Base-by-base conservation (phyloP, 2,329 filamentous ascomycete genomes). In the Aspergillus aculeatinus region DNA sequence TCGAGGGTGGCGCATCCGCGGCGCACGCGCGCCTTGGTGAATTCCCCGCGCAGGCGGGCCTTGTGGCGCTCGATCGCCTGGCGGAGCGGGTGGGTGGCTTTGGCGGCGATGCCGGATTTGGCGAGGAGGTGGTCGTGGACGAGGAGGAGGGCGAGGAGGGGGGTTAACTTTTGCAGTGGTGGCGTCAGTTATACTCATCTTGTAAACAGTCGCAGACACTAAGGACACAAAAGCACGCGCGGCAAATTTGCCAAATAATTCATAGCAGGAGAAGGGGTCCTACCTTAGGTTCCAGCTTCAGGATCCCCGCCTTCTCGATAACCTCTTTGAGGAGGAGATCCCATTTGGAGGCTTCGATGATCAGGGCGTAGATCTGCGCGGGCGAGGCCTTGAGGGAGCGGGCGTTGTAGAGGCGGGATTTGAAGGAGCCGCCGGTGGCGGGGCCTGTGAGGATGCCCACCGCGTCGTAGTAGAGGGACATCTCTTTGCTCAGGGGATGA, bases 391-490 rank as follows among this genome's bases (percentile, higher is more conserved):
- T 96, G 66, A 92, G 78, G 68, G 89, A 89, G 62, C 87, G 88
- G 60, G 82, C 81, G 48, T 78, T 82, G 75, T 95, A 98, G 49
- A 98, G 86, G 39, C 91, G 83, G 7, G 92, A 91, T 76, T 96
- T 96, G 64, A 98, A 83, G 27, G 91, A 96, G 19, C 91, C 92
- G n/a, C 89, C 88, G 3, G 82, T 78, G n/a, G 85, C 83, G 1
- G 87, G 78, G 6, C 83, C 83, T 4, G 84, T 83, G 58, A 99
- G 79, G 39, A 97, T 81, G 14, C 87, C 83, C 4, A 90, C 92
- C 6, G 93, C 90, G 80, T 98, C 95, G 74, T 96, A 90, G 75
- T 99, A 99, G 59, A 99, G 88, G 51, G 93, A 96, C 94, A 98
- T 98, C 49, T 29, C 35, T 23, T 29, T 9, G 27, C 27, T 29